phyloP scores from a whole-genome alignment of 106 monocot species.

The Posidonia australis region DNA sequence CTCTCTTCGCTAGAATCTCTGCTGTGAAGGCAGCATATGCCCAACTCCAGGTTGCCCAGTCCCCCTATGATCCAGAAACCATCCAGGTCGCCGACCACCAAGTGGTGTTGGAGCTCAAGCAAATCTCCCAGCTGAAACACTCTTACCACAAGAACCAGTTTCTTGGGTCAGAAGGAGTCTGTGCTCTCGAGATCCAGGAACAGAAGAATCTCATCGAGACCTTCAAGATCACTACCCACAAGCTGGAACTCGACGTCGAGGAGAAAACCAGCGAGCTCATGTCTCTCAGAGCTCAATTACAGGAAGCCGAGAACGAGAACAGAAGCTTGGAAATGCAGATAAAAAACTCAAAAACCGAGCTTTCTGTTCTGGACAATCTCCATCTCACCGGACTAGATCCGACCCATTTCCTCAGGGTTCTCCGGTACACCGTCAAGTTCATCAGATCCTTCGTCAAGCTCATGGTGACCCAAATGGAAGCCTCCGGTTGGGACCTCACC shows the following conservation, averaged over 20 bases:
- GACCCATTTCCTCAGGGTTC: constrained; percentile 8
- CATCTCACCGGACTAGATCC: constrained; percentile 1
- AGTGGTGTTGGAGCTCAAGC: constrained; percentile 14
- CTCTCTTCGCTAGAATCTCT: constrained; percentile 18
- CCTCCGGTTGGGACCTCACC: constrained; percentile 12
- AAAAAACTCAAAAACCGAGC: not conserved
- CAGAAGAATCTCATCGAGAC: constrained; percentile 22
- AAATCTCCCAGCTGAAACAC: constrained; percentile 15
- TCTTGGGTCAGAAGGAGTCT: not conserved
- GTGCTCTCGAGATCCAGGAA: constrained; percentile 12
- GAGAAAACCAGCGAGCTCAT: not conserved
- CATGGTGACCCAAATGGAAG: constrained; percentile 12
- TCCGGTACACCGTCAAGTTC: constrained; percentile 7
- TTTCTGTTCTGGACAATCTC: not conserved
- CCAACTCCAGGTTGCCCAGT: constrained; percentile 22
- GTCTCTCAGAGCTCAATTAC: constrained; percentile 6
- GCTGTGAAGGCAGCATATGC: constrained; percentile 25
- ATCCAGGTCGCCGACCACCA: constrained; percentile 9
- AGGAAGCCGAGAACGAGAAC: constrained; percentile 7
- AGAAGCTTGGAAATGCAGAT: constrained; percentile 3
- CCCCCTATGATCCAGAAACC: constrained; percentile 16
- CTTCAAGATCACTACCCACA: constrained; percentile 20
- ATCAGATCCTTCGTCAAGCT: constrained; percentile 10
- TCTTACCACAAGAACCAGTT: constrained; percentile 2
- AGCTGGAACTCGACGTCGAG: constrained; percentile 16